Conservation (phyloP, 2,329 filamentous ascomycete species). For the Fusarium scirpi region DNA sequence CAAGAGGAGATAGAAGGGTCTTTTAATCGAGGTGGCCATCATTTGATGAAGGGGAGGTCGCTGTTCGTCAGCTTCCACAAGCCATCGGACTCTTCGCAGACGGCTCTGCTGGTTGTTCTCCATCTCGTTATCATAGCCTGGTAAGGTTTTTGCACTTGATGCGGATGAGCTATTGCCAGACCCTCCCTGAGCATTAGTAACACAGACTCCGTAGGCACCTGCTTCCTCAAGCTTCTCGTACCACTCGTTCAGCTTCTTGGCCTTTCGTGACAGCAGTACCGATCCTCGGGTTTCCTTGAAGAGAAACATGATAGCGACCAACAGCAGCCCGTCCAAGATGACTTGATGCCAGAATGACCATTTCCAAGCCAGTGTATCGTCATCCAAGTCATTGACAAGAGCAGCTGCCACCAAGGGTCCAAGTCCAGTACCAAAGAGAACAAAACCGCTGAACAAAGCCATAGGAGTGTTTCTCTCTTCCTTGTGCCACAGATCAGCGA, state of each 20-base stretch:
- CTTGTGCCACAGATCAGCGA: constrained; percentile 86
- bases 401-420: constrained; percentile 80
- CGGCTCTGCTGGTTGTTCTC: constrained; percentile 22
- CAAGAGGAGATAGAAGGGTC: constrained; percentile 81
- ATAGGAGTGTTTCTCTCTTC: constrained; percentile 87
- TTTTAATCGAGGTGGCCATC: constrained; percentile 78
- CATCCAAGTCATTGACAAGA: constrained; percentile 71
- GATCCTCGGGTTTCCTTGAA: constrained; percentile 87
- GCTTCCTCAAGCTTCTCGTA: constrained; percentile 78
- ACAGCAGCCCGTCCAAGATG: constrained; percentile 73
- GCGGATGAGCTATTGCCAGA: constrained; percentile 36
- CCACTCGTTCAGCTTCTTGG: constrained; percentile 79
- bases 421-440: constrained; percentile 81
- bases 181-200: constrained; percentile 37
- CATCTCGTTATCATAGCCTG: constrained; percentile 9
- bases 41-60: constrained; percentile 74
- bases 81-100: constrained; percentile 76
- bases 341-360: constrained; percentile 92
- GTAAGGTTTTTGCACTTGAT: constrained; percentile 36
- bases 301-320: constrained; percentile 70
- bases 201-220: constrained; percentile 66
- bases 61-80: constrained; percentile 82
- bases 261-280: constrained; percentile 82
- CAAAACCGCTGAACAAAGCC: constrained; percentile 85
- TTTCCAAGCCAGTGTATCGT: constrained; percentile 69